phyloP scores from a whole-genome alignment of 2,329 filamentous ascomycete genomes.

The Ampelomyces quisqualis region DNA sequence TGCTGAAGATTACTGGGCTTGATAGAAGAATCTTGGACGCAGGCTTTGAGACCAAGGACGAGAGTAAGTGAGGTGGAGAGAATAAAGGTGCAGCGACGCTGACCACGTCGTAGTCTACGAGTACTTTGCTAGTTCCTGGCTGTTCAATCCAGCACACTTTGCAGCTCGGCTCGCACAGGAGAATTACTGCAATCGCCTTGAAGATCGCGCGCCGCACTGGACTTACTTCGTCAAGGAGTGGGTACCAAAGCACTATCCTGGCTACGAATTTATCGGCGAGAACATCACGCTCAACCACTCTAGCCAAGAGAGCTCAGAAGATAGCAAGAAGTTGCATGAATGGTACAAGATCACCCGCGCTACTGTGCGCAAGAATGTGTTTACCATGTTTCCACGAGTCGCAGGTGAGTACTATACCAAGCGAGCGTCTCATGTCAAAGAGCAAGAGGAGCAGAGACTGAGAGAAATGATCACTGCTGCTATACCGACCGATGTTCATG shows the following conservation, averaged over 20 bases:
- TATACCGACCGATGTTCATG: conserved; percentile 18
- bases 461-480: conserved; percentile 14
- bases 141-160: conserved; percentile 31
- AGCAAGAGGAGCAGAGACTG: conserved; percentile 23
- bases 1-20: conserved; percentile 21
- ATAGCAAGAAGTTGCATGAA: conserved; percentile 6
- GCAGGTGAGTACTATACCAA: conserved; percentile 24
- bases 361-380: conserved; percentile 21
- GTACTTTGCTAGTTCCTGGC: conserved; percentile 21
- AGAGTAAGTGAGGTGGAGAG: conserved; percentile 18
- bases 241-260: conserved; percentile 22
- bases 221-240: conserved; percentile 25
- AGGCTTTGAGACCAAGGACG: conserved; percentile 18
- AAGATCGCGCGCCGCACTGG: conserved; percentile 20
- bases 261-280: conserved; percentile 4
- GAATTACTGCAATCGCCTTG: conserved; percentile 17
- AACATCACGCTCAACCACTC: not conserved
- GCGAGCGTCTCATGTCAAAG: conserved; percentile 12
- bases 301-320: no score
- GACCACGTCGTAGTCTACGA: conserved; percentile 19
- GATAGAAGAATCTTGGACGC: conserved; percentile 20
- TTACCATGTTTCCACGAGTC: conserved; percentile 23
- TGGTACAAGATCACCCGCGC: conserved; percentile 23
- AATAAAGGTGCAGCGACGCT: not conserved
- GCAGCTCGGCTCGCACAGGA: conserved; percentile 20